Conservation (phyloP, 2,329 filamentous ascomycete species). For the Eurotiales sp. region DNA sequence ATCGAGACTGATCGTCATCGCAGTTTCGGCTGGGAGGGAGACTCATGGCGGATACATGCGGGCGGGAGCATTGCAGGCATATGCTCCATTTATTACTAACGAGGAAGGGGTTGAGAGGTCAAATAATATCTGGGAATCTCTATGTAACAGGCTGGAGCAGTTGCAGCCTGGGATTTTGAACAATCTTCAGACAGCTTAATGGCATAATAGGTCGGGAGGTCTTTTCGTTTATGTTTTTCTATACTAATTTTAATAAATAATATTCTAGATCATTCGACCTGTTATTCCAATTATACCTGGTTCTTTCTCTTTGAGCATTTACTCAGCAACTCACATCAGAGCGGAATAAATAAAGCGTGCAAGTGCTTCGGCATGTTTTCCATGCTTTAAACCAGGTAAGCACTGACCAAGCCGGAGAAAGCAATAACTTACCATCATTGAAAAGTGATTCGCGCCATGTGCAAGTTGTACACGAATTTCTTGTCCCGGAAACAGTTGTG, state of each 20-base stretch:
- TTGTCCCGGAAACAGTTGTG: too few relatives aligned
- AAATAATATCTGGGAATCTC: background rate
- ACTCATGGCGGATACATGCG: constrained; percentile 4
- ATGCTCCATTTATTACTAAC: background rate
- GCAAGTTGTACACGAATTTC: too few relatives aligned
- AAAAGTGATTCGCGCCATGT: too few relatives aligned
- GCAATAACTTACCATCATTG: too few relatives aligned
- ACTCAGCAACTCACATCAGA: too few relatives aligned
- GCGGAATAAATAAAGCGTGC: too few relatives aligned
- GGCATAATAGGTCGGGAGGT: background rate
- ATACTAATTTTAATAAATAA: background rate
- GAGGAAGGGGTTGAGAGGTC: background rate
- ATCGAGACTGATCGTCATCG: background rate
- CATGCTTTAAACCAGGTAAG: too few relatives aligned
- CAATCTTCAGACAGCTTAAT: background rate
- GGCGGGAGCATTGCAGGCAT: background rate
- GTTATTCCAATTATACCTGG: too few relatives aligned
- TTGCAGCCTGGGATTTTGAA: constrained; percentile 1
- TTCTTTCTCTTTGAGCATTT: too few relatives aligned
- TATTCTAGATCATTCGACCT: too few relatives aligned
- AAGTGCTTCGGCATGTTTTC: too few relatives aligned
- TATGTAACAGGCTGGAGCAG: background rate
- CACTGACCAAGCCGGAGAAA: too few relatives aligned
- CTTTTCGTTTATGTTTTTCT: background rate
- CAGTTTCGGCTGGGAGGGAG: constrained; percentile 1